Base-by-base conservation (phyloP, 345 rosid genomes). In the Salix suchowensis region DNA sequence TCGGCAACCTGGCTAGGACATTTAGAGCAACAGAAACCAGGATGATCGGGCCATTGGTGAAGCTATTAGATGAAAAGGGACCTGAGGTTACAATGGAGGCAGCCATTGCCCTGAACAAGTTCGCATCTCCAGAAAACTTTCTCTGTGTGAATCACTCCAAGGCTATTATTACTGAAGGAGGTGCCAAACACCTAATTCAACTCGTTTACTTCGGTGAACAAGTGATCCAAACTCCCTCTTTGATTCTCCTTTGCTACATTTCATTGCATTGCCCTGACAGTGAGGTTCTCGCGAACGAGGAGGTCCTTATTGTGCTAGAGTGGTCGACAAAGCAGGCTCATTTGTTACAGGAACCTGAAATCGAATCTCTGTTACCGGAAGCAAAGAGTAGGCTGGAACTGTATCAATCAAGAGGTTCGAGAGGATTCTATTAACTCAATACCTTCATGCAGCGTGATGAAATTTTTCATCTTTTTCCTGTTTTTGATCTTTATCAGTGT, bases 391-490 rank as follows among this genome's bases (percentile, higher is more conserved):
- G 76, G 55, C 71, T 80, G 79, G 84, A 81, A 48, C 52, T 81
- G n/a, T 81, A 76, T 64, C 84, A 81, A 55, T 81, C 84, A 10
- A 81, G 84, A 81, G 84, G 81, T 55, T 67, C 84, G 65, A 77
- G 80, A 73, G 84, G 84, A 16, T 78, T 78, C 54, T 66, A 72
- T 72, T 78, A 50, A 77, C 48, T 46, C 67, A 32, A 71, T 54
- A 24, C 6, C 19, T 54, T 10, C 21, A 37, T 21, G 36, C 7
- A 32, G 55, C 24, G 55, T 6, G 72, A 13, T 14, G 48, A 28
- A 30, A 65, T 6, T 65, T 5, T 69, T 40, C 55, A 2, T 21
- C 30, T 23, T 15, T 44, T 44, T 34, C 37, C n/a, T n/a, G 46
- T 34, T 21, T 36, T 54, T 23, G 37, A 14, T 65, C 68, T 26